A percentile compares a stretch with the other conserved stretches of the same genome.
Conservation (phyloP, 345 rosid species). For the Moricandia arvensis region DNA sequence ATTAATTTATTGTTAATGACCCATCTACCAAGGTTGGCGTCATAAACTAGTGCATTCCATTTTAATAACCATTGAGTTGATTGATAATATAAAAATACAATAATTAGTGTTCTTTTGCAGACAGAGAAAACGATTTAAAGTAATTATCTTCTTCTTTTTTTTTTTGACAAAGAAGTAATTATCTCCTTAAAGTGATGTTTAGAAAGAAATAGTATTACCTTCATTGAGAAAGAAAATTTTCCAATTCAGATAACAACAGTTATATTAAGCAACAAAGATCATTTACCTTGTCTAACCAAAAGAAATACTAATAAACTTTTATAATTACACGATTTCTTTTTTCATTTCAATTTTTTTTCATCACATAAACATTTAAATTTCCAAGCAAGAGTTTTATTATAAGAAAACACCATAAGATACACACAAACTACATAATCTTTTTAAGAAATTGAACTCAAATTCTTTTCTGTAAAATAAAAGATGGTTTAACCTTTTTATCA, state of each 20-base stretch:
- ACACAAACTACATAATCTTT: neutral
- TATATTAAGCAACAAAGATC: neutral
- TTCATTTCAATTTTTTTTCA: neutral
- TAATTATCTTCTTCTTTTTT: neutral
- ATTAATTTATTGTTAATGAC: slow-evolving; percentile 13
- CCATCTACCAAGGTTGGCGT: slow-evolving; percentile 1
- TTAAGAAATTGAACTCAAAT: neutral
- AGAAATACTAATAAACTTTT: neutral
- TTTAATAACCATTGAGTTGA: slow-evolving; percentile 3
- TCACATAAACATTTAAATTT: neutral
- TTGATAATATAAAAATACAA: slow-evolving; percentile 14
- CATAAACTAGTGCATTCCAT: slow-evolving; percentile 14
- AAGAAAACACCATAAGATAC: neutral
- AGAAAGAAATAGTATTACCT: slow-evolving; percentile 21
- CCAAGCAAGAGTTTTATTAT: too few species aligned
- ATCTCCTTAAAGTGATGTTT: slow-evolving; percentile 18
- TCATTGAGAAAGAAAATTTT: slow-evolving; percentile 20
- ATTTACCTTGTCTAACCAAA: slow-evolving; percentile 25
- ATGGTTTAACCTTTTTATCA: too few species aligned
- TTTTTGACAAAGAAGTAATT: neutral
- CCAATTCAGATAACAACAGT: slow-evolving; percentile 17
- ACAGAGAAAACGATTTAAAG: slow-evolving; percentile 11
- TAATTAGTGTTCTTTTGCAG: neutral
- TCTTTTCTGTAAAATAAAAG: too few species aligned
- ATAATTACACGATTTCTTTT: neutral